phyloP scores from a whole-genome alignment of 148 eudicot genomes.

The Rhododendron ferrugineum region DNA sequence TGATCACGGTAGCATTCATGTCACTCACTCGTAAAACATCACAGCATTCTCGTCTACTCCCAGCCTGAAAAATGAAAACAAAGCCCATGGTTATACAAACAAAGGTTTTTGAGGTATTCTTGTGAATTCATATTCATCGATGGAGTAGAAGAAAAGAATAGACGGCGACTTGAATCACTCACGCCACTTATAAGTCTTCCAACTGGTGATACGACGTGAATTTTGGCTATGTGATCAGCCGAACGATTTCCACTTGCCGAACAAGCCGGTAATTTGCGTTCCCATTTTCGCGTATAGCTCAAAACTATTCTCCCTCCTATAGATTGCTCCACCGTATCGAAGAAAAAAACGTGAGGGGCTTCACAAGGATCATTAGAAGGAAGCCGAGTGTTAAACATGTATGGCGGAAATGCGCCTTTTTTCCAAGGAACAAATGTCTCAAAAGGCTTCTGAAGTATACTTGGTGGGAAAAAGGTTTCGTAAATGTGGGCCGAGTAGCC shows the following conservation, averaged over 20 bases:
- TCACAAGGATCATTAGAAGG: constrained; percentile 39
- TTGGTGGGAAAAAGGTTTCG: constrained; percentile 32
- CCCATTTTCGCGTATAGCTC: constrained; percentile 30
- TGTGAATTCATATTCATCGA: not conserved
- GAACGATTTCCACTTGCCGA: constrained; percentile 5
- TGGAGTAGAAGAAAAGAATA: not conserved
- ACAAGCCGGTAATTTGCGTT: constrained; percentile 24
- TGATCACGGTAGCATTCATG: constrained; percentile 30
- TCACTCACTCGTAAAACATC: constrained; percentile 30
- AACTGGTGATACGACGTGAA: constrained; percentile 42
- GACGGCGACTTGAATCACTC: not conserved
- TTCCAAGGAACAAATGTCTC: constrained; percentile 57
- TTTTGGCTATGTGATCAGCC: constrained; percentile 23
- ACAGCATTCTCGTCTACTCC: constrained; percentile 60
- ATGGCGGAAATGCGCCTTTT: constrained; percentile 24
- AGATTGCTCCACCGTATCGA: constrained; percentile 29
- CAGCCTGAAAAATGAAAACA: constrained; percentile 31
- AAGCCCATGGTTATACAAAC: not conserved
- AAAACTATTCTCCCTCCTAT: constrained; percentile 17
- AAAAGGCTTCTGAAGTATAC: constrained; percentile 38
- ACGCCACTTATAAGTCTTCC: constrained; percentile 29
- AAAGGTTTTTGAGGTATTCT: not conserved
- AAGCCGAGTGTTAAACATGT: constrained; percentile 46
- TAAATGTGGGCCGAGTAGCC: constrained; percentile 59
- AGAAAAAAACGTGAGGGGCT: constrained; percentile 44